Conservation (phyloP, 352 stramenopile species). For the Pythium chondricola region DNA sequence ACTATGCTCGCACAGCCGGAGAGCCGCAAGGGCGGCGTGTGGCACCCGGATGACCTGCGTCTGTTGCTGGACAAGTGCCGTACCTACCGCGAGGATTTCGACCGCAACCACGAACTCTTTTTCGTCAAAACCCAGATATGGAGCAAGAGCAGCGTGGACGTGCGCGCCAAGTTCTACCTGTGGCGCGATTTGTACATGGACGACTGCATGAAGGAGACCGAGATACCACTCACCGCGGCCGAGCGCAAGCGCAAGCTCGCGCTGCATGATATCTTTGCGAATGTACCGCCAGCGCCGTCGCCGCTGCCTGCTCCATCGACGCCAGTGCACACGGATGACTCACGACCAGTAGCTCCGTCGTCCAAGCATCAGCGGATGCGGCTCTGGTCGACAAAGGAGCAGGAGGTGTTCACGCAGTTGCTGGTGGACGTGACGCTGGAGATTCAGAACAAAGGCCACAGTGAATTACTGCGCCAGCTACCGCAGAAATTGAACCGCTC, state of each 20-base stretch:
- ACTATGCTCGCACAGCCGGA: slow-evolving; percentile 49
- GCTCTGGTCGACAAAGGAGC: slow-evolving; percentile 51
- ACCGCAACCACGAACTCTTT: slow-evolving; percentile 35
- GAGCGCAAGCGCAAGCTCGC: slow-evolving; percentile 23
- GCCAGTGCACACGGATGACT: neutral
- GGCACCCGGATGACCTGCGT: slow-evolving; percentile 61
- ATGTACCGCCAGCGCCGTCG: slow-evolving; percentile 29
- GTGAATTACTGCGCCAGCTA: slow-evolving; percentile 17
- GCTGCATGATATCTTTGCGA: slow-evolving; percentile 41
- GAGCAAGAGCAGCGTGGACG: slow-evolving; percentile 39
- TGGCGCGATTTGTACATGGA: slow-evolving; percentile 59
- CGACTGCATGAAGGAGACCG: slow-evolving; percentile 31
- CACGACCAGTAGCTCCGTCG: neutral
- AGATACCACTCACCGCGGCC: slow-evolving; percentile 13
- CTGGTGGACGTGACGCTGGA: slow-evolving; percentile 57
- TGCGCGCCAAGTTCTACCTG: slow-evolving; percentile 66
- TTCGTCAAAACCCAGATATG: slow-evolving; percentile 67
- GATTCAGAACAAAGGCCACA: slow-evolving; percentile 43
- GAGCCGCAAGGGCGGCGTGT: slow-evolving; percentile 51
- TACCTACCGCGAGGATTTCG: slow-evolving; percentile 43
- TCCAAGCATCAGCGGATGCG: slow-evolving; percentile 19
- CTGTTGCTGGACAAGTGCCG: slow-evolving; percentile 54
- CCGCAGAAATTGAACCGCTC: slow-evolving; percentile 30
- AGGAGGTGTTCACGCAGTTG: slow-evolving; percentile 46
- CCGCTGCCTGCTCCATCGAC: slow-evolving; percentile 1